phyloP scores from a whole-genome alignment of 306 rosid species.

The Cucurbita argyrosperma region DNA sequence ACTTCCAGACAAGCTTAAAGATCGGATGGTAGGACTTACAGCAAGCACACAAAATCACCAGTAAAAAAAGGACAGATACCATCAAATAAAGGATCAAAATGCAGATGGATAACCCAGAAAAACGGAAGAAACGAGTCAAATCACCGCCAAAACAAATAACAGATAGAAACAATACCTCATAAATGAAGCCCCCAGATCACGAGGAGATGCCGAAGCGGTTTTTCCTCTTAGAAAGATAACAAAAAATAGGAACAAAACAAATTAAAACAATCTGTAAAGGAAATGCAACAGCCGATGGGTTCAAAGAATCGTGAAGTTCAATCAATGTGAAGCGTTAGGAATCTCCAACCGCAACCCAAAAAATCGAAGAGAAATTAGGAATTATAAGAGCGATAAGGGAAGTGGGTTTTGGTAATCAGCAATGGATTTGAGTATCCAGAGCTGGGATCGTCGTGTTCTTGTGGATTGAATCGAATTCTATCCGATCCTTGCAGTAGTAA shows the following conservation, averaged over 20 bases:
- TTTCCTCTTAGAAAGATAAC: neutral
- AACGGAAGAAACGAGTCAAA: neutral
- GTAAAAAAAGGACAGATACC: neutral
- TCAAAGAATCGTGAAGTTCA: constrained; percentile 11
- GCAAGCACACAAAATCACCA: neutral
- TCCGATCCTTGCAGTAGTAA: neutral
- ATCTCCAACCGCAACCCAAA: constrained; percentile 11
- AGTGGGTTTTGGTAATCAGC: constrained; percentile 1
- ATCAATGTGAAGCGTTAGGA: constrained; percentile 15
- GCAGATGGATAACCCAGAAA: constrained; percentile 2
- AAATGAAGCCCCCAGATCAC: constrained; percentile 5
- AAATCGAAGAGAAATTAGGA: neutral
- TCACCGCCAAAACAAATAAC: neutral
- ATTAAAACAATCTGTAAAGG: neutral
- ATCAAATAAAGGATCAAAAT: neutral
- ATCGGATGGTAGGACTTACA: neutral
- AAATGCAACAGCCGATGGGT: constrained; percentile 7
- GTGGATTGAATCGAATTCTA: constrained; percentile 15
- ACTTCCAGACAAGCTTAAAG: neutral
- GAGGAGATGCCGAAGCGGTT: constrained; percentile 1
- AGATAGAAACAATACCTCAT: neutral
- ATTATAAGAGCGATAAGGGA: neutral
- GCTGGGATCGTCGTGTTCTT: neutral
- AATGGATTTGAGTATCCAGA: neutral
- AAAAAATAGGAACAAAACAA: neutral